phyloP scores from a whole-genome alignment of 192 early-diverging fungal species.

The Lunasporangiospora selenospora region DNA sequence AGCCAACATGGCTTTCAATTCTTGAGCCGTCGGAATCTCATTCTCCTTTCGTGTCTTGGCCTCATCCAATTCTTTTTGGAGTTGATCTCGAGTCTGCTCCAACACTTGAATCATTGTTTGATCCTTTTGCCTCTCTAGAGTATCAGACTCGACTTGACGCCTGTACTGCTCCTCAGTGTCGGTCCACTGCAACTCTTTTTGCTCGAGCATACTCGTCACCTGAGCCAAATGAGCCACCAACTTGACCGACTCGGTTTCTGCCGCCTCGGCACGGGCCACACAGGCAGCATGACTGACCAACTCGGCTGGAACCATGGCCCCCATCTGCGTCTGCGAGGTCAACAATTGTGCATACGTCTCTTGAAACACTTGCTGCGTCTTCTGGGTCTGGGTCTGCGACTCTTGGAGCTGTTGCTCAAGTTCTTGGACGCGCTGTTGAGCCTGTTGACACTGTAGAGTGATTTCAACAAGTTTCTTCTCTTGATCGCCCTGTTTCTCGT shows the following conservation, averaged over 20 bases:
- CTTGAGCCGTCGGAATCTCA: conserved; percentile 12
- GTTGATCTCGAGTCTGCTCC: background rate
- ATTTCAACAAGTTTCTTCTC: conserved; percentile 14
- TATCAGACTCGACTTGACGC: background rate
- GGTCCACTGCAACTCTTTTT: conserved; percentile 1
- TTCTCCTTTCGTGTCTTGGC: conserved; percentile 10
- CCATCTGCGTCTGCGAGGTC: background rate
- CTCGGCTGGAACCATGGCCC: conserved; percentile 15
- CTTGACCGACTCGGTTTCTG: conserved; percentile 5
- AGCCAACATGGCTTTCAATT: conserved; percentile 4
- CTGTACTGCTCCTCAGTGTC: conserved; percentile 10
- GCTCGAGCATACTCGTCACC: background rate
- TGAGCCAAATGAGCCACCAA: background rate
- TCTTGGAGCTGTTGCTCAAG: conserved; percentile 10
- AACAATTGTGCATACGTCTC: conserved; percentile 3
- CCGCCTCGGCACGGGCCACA: conserved; percentile 3
- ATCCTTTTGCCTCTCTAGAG: background rate
- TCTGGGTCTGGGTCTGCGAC: conserved; percentile 21
- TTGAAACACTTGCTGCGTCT: conserved; percentile 5
- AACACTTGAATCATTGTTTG: conserved; percentile 7
- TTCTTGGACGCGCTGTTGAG: conserved; percentile 1
- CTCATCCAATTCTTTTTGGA: conserved; percentile 9
- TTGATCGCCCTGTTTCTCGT: conserved; percentile 6
- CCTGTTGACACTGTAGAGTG: background rate
- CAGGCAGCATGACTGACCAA: conserved; percentile 17